A percentile compares a stretch with the other conserved stretches of the same genome.
Evolutionary conservation across 1,139 yeast species (phyloP).

Genomic region (Candida freyschussii): DNA sequence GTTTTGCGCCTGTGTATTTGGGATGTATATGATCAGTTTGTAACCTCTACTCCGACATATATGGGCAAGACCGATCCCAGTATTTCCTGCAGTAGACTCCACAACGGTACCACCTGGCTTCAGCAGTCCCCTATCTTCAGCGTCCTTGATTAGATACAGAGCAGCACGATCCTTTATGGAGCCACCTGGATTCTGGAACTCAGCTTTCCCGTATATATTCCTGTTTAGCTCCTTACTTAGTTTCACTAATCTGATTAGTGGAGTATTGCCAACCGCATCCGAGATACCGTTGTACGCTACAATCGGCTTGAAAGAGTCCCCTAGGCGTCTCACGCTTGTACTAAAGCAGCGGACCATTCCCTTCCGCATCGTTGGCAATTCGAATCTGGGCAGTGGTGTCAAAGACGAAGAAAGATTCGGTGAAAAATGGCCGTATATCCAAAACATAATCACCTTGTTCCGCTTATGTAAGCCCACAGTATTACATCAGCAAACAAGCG

Average conservation of each 20-base stretch:
- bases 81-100: conserved; percentile 75
- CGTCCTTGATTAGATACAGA: conserved; percentile 67
- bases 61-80: conserved; percentile 89
- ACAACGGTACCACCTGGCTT: conserved; percentile 49
- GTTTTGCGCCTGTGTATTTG: conserved; percentile 76
- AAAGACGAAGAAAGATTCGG: no score
- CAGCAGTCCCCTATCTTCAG: conserved; percentile 65
- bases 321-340: conserved; percentile 3
- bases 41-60: conserved; percentile 81
- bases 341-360: conserved; percentile 9
- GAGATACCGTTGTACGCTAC: conserved; percentile 60
- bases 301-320: conserved; percentile 37
- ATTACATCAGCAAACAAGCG: no score
- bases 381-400: no score
- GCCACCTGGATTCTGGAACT: conserved; percentile 93
- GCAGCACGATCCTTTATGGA: conserved; percentile 93
- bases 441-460: no score
- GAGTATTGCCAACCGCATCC: conserved; percentile 86
- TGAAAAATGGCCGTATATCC: no score
- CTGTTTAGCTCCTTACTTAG: conserved; percentile 62
- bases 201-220: conserved; percentile 84
- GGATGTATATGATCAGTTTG: conserved; percentile 83
- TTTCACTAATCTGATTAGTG: conserved; percentile 60
- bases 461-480: no score
- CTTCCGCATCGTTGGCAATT: conserved; percentile 10